These are phyloP conservation scores for Berkeleyomyces basicola DNA, from an alignment of 2,329 filamentous ascomycete species.

Conservation along the genomic window DNA sequence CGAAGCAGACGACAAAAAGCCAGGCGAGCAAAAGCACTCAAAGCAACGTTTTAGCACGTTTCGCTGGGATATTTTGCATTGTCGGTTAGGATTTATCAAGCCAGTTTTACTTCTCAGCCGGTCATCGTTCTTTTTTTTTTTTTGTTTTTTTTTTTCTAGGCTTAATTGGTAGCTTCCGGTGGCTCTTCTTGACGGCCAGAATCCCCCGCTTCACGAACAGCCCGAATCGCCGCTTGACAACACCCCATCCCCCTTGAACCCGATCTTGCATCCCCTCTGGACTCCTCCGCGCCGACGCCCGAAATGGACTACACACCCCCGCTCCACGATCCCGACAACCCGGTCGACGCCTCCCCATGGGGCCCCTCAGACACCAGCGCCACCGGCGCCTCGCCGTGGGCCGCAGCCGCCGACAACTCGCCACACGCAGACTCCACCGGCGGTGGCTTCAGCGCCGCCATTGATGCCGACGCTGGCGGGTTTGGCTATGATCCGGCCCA, in stretches of 20 bases:
- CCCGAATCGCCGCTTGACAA: background rate
- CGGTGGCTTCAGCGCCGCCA: constrained; percentile 19
- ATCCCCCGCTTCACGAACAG: background rate
- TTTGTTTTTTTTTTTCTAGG: background rate
- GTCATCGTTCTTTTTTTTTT: background rate
- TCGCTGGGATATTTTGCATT: background rate
- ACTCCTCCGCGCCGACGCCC: background rate
- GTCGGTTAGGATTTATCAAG: background rate
- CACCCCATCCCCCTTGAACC: no score
- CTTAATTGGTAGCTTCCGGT: background rate
- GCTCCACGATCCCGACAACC: constrained; percentile 37
- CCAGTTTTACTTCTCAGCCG: background rate
- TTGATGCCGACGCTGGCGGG: background rate
- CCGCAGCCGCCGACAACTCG: constrained; percentile 32
- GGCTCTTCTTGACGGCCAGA: background rate
- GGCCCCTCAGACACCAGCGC: constrained; percentile 35
- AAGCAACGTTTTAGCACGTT: background rate
- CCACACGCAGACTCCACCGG: constrained; percentile 23
- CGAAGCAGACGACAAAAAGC: background rate
- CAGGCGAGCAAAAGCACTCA: background rate
- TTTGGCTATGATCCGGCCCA: constrained; percentile 3
- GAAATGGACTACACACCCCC: constrained; percentile 42
- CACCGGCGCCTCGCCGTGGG: constrained; percentile 29
- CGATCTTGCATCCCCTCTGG: background rate
- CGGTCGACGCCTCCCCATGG: constrained; percentile 38